phyloP scores from a whole-genome alignment of 225 moss, liverwort and hornwort genomes.

The Polytrichum formosum region DNA sequence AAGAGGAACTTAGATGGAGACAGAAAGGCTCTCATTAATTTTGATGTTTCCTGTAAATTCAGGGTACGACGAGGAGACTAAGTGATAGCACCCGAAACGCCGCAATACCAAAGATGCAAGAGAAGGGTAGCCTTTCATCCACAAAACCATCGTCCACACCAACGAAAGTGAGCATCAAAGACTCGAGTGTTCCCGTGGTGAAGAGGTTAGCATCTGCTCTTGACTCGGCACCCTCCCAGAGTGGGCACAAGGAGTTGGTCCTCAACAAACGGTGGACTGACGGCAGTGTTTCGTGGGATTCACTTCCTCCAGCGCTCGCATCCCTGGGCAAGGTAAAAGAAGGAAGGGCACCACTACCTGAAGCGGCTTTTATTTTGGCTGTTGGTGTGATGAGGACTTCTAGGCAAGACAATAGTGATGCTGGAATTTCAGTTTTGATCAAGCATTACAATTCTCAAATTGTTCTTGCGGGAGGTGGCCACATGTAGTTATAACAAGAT shows the following conservation, averaged over 20 bases:
- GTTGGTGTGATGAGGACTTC: too few species aligned
- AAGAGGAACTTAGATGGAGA: too few species aligned
- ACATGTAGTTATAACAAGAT: too few species aligned
- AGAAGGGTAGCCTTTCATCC: conserved; percentile 38
- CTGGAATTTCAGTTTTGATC: too few species aligned
- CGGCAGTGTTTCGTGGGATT: conserved; percentile 88
- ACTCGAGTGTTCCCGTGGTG: conserved; percentile 31
- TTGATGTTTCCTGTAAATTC: neutral
- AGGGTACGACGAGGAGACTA: conserved; percentile 63
- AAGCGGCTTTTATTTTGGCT: too few species aligned
- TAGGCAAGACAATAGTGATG: too few species aligned
- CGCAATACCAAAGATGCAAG: conserved; percentile 35
- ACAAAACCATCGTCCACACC: conserved; percentile 44
- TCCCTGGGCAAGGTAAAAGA: conserved; percentile 73
- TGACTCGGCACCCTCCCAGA: conserved; percentile 18
- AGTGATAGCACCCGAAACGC: conserved; percentile 67
- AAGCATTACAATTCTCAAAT: too few species aligned
- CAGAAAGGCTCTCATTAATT: too few species aligned
- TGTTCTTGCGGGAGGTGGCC: too few species aligned
- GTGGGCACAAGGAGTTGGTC: conserved; percentile 42
- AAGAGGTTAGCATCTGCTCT: conserved; percentile 27
- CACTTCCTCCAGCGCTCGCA: conserved; percentile 53
- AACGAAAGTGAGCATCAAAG: conserved; percentile 34
- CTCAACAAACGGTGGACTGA: conserved; percentile 87
- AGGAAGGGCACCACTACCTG: too few species aligned